These are phyloP conservation scores for Hemileia vastatrix DNA, from an alignment of 1,284 basidiomycete species.

Conservation along the genomic window DNA sequence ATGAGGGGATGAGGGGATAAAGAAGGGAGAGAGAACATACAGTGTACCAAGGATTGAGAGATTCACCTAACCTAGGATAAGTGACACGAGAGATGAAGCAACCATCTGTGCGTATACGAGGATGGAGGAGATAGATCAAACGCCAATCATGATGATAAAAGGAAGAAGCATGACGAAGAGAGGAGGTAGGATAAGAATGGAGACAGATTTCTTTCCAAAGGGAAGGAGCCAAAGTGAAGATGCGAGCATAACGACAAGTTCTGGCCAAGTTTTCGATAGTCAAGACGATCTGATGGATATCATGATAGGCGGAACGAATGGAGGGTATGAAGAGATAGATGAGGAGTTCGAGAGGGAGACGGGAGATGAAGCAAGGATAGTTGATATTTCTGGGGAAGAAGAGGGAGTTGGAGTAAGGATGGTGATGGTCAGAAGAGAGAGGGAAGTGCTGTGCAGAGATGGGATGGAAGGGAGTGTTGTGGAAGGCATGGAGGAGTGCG, in stretches of 20 bases:
- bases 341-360: constrained; percentile 1
- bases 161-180: background rate
- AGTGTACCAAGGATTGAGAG: constrained; percentile 15
- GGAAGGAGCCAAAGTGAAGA: background rate
- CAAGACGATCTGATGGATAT: background rate
- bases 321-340: background rate
- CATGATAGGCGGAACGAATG: background rate
- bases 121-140: background rate
- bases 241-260: background rate
- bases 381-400: no score
- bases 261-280: constrained; percentile 4
- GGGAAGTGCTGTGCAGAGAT: no score
- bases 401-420: no score
- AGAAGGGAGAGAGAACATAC: background rate
- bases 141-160: background rate
- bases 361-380: background rate
- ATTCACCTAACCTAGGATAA: constrained; percentile 18
- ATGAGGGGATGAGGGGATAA: background rate
- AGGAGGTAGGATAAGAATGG: background rate
- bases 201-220: constrained; percentile 4
- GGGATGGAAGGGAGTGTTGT: no score
- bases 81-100: constrained; percentile 13
- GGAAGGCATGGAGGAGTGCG: no score
- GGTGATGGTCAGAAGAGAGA: no score
- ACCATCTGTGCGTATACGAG: constrained; percentile 13